These are phyloP conservation scores for Diospyros kaki DNA, from an alignment of 148 eudicot species.

Conservation along the genomic window DNA sequence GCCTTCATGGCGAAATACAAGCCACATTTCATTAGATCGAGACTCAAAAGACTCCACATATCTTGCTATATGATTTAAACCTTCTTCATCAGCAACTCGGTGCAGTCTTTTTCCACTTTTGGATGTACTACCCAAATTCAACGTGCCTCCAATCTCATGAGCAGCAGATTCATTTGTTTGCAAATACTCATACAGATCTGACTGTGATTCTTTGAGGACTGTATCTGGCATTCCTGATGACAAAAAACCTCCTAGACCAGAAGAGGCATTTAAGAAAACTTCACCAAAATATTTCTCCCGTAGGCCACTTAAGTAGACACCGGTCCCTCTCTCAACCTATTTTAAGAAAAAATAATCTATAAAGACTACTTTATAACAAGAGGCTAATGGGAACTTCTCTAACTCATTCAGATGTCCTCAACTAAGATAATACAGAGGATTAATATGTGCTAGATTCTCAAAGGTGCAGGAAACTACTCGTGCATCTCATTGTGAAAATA, in stretches of 20 bases:
- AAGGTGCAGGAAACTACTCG: neutral
- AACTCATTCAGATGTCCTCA: neutral
- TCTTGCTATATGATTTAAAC: constrained; percentile 90
- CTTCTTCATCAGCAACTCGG: constrained; percentile 55
- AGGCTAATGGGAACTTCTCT: neutral
- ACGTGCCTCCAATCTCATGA: constrained; percentile 30
- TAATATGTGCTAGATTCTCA: neutral
- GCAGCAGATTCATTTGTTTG: constrained; percentile 29
- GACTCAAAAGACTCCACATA: constrained; percentile 97
- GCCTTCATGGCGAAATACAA: constrained; percentile 93
- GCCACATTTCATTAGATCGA: constrained; percentile 89
- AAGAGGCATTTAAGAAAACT: constrained; percentile 80
- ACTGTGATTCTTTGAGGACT: constrained; percentile 19
- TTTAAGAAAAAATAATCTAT: constrained; percentile 5
- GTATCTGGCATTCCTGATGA: constrained; percentile 32
- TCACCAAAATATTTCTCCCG: constrained; percentile 95
- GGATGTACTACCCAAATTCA: constrained; percentile 29
- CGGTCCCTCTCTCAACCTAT: constrained; percentile 91
- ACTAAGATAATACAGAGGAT: neutral
- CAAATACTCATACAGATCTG: constrained; percentile 25
- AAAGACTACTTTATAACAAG: constrained; percentile 1
- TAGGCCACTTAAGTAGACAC: constrained; percentile 84
- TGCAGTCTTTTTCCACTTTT: constrained; percentile 24
- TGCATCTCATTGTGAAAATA: neutral
- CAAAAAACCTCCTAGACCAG: constrained; percentile 32